Percentiles rank a stretch among this genome's conserved stretches.
Evolutionary conservation across 2,329 filamentous ascomycete species (phyloP).

Genomic region (Trichothecium roseum): DNA sequence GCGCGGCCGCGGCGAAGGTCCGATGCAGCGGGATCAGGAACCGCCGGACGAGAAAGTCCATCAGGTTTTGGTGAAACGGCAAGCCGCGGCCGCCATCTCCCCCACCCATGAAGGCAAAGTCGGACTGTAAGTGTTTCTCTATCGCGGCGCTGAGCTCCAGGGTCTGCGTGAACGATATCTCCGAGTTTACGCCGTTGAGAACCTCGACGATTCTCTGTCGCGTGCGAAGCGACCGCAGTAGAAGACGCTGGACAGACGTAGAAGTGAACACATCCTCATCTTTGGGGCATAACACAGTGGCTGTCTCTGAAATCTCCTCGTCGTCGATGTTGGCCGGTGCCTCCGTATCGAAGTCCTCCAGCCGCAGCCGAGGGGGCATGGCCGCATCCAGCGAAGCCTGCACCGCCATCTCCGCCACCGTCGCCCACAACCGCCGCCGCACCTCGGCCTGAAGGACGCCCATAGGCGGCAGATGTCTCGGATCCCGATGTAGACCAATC

Average conservation of each 20-base stretch:
- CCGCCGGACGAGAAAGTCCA: constrained; percentile 41
- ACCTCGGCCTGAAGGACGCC: constrained; percentile 24
- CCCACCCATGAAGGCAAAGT: constrained; percentile 8
- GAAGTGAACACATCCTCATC: constrained; percentile 11
- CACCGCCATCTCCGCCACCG: constrained; percentile 26
- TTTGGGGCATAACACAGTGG: constrained; percentile 5
- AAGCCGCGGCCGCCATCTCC: too few species aligned
- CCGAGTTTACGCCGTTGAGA: constrained; percentile 21
- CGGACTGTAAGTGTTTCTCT: constrained; percentile 12
- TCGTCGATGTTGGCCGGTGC: constrained; percentile 25
- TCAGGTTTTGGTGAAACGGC: constrained; percentile 34
- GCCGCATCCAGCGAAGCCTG: constrained; percentile 27
- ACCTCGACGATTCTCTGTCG: constrained; percentile 23
- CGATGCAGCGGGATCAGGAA: constrained; percentile 45
- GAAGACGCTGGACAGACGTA: constrained; percentile 22
- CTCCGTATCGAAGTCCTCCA: constrained; percentile 28
- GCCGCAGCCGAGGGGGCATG: constrained; percentile 26
- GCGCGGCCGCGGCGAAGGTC: constrained; percentile 31
- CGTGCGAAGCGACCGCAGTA: constrained; percentile 23
- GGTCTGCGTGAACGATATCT: constrained; percentile 21
- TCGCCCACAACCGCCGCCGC: constrained; percentile 31
- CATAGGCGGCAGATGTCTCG: constrained; percentile 23
- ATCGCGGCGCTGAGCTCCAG: constrained; percentile 23
- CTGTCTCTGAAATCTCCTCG: constrained; percentile 11
- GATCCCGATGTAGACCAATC: constrained; percentile 33